These are phyloP conservation scores for Trichoderma oligosporum DNA, from an alignment of 2,329 filamentous ascomycete genomes.

Conservation along the genomic window DNA sequence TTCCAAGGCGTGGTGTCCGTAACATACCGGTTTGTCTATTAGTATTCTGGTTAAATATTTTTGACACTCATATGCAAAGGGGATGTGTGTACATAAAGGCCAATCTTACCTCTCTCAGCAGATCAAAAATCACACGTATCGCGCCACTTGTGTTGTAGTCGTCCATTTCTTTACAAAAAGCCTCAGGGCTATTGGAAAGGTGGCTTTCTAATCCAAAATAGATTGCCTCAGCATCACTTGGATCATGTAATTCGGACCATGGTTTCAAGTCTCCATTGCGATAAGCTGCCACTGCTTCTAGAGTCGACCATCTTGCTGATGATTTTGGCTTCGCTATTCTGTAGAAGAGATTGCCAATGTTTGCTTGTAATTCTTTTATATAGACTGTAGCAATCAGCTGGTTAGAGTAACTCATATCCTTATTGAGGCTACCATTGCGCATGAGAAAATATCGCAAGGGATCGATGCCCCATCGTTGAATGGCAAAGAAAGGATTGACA, in stretches of 20 bases:
- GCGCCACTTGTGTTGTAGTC: slow-evolving; percentile 61
- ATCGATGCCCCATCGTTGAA: slow-evolving; percentile 85
- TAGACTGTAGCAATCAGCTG: slow-evolving; percentile 69
- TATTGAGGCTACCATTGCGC: slow-evolving; percentile 68
- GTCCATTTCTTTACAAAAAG: slow-evolving; percentile 55
- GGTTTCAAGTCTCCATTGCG: slow-evolving; percentile 27
- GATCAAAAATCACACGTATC: slow-evolving; percentile 59
- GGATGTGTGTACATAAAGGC: not conserved
- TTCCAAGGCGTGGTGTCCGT: slow-evolving; percentile 66
- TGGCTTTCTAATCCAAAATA: slow-evolving; percentile 29
- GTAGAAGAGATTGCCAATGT: slow-evolving; percentile 75
- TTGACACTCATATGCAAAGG: not conserved
- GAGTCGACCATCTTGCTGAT: slow-evolving; percentile 56
- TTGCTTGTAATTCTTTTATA: slow-evolving; percentile 71
- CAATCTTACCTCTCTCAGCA: slow-evolving; percentile 53
- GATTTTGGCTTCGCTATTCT: slow-evolving; percentile 64
- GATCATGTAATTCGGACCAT: not conserved
- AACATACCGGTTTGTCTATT: slow-evolving; percentile 47
- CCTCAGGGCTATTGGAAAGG: slow-evolving; percentile 22
- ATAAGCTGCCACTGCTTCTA: slow-evolving; percentile 48
- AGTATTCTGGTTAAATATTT: not conserved
- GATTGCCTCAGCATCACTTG: not conserved
- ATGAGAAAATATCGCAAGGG: slow-evolving; percentile 86
- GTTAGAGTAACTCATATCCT: slow-evolving; percentile 86
- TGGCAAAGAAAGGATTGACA: slow-evolving; percentile 87